Percentiles rank a stretch among this genome's conserved stretches.
phyloP scores from a whole-genome alignment of 345 rosid species.

The Ailanthus altissimus region DNA sequence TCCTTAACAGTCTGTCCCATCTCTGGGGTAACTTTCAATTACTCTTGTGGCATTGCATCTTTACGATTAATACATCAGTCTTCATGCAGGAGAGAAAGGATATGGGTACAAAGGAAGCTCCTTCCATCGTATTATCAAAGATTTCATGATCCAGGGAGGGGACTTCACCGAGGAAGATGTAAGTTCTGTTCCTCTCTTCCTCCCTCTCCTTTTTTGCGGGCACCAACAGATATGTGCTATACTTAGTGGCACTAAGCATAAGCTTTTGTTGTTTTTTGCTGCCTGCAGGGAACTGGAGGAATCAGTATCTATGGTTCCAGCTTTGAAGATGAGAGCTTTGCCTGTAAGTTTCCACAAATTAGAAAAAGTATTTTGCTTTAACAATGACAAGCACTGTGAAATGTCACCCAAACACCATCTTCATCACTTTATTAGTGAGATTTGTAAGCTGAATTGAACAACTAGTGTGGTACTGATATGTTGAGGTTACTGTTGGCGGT shows the following conservation, averaged over 20 bases:
- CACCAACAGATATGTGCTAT: neutral
- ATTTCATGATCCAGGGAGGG: conserved; percentile 97
- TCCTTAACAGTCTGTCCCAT: conserved; percentile 2
- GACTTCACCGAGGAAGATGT: conserved; percentile 87
- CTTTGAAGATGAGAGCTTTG: conserved; percentile 82
- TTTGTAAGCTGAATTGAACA: conserved; percentile 3
- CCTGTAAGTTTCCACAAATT: conserved; percentile 40
- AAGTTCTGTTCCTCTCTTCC: conserved; percentile 24
- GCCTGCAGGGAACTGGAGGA: conserved; percentile 89
- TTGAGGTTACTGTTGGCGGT: conserved; percentile 44
- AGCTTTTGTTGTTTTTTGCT: neutral
- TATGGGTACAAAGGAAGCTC: conserved; percentile 84
- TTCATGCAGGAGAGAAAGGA: conserved; percentile 75
- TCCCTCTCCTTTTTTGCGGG: neutral
- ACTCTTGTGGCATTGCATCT: conserved; percentile 13
- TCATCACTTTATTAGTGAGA: neutral
- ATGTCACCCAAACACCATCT: neutral
- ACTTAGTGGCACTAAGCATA: conserved; percentile 21
- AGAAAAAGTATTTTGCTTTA: neutral
- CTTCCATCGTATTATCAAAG: conserved; percentile 88
- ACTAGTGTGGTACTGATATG: conserved; percentile 4
- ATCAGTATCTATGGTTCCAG: conserved; percentile 74
- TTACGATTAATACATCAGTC: neutral
- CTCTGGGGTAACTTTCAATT: neutral
- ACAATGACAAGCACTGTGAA: neutral